These are phyloP conservation scores for Alnus glutinosa DNA, from an alignment of 306 rosid species.

Conservation along the genomic window DNA sequence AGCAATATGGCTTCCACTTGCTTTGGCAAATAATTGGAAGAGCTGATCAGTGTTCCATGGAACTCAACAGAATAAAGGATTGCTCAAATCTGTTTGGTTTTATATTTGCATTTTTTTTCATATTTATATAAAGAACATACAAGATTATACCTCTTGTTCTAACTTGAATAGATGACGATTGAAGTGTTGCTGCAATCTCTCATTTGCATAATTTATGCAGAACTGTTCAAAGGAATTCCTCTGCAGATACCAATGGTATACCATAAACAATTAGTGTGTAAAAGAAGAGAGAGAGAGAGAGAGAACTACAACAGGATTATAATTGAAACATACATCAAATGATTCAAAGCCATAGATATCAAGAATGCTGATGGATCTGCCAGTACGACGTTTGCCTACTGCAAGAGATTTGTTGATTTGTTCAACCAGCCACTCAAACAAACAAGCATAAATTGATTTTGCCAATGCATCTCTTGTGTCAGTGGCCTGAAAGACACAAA, in stretches of 20 bases:
- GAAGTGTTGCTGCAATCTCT: constrained; percentile 96
- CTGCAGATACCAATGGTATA: constrained; percentile 39
- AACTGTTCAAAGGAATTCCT: constrained; percentile 98
- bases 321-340: constrained; percentile 71
- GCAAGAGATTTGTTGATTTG: constrained; percentile 98
- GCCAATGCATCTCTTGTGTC: constrained; percentile 99
- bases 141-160: constrained; percentile 86
- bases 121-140: neutral
- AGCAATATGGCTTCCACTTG: neutral
- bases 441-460: constrained; percentile 85
- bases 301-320: constrained; percentile 9
- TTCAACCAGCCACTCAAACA: constrained; percentile 96
- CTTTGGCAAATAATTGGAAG: neutral
- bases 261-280: constrained; percentile 18
- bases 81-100: constrained; percentile 12
- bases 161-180: constrained; percentile 97
- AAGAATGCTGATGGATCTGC: constrained; percentile 98
- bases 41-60: neutral
- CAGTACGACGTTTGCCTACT: constrained; percentile 93
- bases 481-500: constrained; percentile 57
- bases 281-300: neutral
- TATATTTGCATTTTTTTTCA: constrained; percentile 21
- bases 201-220: constrained; percentile 98
- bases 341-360: constrained; percentile 99
- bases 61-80: neutral